Evolutionary conservation across 176 grass and related monocot genomes (phyloP).

Genomic region (Urochloa ruziziensis): DNA sequence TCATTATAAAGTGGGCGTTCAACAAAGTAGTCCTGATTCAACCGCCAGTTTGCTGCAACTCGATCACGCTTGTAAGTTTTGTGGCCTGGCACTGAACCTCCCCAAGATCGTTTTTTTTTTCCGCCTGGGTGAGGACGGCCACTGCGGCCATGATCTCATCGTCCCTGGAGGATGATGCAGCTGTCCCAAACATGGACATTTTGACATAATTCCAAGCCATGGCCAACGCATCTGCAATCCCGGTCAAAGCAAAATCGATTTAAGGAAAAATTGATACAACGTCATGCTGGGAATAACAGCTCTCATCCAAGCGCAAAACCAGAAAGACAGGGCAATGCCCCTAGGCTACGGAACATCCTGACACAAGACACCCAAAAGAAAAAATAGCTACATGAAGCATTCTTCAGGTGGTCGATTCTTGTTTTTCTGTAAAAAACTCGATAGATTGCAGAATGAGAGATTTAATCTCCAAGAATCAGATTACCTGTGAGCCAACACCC

Average conservation of each 20-base stretch:
- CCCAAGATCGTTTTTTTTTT: neutral
- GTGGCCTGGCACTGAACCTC: neutral
- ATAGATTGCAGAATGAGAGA: too few species aligned
- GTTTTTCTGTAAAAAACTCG: too few species aligned
- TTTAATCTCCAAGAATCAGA: too few species aligned
- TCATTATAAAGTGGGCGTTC: slow-evolving; percentile 2
- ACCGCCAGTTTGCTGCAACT: neutral
- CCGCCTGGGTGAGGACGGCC: neutral
- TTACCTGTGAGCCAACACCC: too few species aligned
- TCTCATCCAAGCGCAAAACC: too few species aligned
- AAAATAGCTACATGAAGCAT: too few species aligned
- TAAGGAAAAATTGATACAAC: neutral
- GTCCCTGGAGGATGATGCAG: neutral
- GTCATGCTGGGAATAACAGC: too few species aligned
- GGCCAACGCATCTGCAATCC: neutral
- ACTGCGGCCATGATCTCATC: neutral
- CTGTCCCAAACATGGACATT: neutral
- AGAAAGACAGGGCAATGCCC: too few species aligned
- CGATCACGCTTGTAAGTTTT: neutral
- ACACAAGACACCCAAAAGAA: too few species aligned
- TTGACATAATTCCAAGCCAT: neutral
- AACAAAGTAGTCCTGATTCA: neutral
- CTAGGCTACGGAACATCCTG: too few species aligned
- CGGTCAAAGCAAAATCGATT: neutral
- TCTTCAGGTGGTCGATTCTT: too few species aligned